Evolutionary conservation across 768 basidiomycete species (phyloP), one percentile per base, ranked within the genome.

Genomic region (Suillus paluster): DNA sequence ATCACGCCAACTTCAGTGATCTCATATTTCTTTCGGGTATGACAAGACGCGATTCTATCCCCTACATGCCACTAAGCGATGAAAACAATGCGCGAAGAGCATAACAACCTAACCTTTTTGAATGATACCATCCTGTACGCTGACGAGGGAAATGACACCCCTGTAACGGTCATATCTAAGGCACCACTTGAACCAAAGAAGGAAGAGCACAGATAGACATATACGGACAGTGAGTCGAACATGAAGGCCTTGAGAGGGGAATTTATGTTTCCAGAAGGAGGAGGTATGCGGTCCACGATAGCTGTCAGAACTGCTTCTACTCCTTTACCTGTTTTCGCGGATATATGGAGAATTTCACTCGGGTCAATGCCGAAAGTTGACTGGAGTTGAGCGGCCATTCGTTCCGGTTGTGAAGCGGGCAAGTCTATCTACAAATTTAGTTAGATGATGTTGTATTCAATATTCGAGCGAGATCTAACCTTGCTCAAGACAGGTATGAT

Each of bases 401-500:
- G 83, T 60, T 90, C 87, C 0, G 94, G 92, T 59, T 93, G 88
- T 12, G 95, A 90, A 36, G 93, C 91, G 27, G 95, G 92, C 48
- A 99, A 83, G 74, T 99, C 97, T 73, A 98, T 94, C 94, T 96
- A 65, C 34, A 36, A 38, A 52, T 38, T 45, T 59, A 41, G 64
- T 61, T 36, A 64, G 53, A 9, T n/a, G 21, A n/a, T n/a, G 58
- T 38, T 3, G 21, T 60, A 49, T 19, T 39, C 46, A 59, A 41
- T 46, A 15, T 38, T 34, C n/a, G 30, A 53, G 27, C 27, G 62
- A 64, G 58, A 42, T 50, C 64, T 14, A 56, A 91, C 94, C 84
- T 97, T 99, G 80, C 97, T 99, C 39, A 97, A 79, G 23, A 98
- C 91, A 11, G 96, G 95, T 53, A 97, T 90, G 53, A 97, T 90